Conservation (phyloP, 164 flowering plant species). For the Kingdonia uniflora region DNA sequence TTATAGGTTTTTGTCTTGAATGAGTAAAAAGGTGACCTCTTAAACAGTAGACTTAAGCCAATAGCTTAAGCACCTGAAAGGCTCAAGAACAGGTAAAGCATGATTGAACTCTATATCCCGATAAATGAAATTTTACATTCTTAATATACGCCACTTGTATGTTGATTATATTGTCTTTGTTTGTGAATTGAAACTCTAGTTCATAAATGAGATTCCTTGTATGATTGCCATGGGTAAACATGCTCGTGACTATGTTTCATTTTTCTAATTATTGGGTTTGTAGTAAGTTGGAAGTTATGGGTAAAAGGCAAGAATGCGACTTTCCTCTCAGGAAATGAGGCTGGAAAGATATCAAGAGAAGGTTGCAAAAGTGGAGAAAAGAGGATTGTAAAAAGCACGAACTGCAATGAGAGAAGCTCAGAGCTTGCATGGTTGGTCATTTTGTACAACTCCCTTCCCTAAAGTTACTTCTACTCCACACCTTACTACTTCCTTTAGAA, state of each 20-base stretch:
- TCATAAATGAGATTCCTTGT: not conserved
- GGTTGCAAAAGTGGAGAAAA: constrained; percentile 92
- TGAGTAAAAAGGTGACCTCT: not conserved
- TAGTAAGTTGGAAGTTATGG: constrained; percentile 93
- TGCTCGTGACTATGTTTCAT: not conserved
- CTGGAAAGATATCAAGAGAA: constrained; percentile 86
- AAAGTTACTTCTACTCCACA: not conserved
- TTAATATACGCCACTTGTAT: too few species aligned
- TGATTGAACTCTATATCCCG: too few species aligned
- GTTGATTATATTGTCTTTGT: not conserved
- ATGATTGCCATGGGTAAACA: not conserved
- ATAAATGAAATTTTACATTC: too few species aligned
- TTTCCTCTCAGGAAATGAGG: constrained; percentile 87
- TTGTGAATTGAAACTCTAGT: not conserved
- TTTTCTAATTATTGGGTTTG: constrained; percentile 6
- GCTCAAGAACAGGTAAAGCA: too few species aligned
- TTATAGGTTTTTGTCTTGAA: not conserved
- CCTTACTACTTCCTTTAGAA: not conserved
- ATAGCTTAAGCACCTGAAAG: too few species aligned
- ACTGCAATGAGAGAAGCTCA: constrained; percentile 91
- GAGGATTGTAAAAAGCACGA: constrained; percentile 88
- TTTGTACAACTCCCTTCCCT: not conserved
- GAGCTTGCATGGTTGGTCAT: constrained; percentile 81
- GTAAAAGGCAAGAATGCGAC: constrained; percentile 88
- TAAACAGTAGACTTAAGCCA: too few species aligned